phyloP scores from a whole-genome alignment of 495 filamentous ascomycete species.

The Podospora pseudoanserina region DNA sequence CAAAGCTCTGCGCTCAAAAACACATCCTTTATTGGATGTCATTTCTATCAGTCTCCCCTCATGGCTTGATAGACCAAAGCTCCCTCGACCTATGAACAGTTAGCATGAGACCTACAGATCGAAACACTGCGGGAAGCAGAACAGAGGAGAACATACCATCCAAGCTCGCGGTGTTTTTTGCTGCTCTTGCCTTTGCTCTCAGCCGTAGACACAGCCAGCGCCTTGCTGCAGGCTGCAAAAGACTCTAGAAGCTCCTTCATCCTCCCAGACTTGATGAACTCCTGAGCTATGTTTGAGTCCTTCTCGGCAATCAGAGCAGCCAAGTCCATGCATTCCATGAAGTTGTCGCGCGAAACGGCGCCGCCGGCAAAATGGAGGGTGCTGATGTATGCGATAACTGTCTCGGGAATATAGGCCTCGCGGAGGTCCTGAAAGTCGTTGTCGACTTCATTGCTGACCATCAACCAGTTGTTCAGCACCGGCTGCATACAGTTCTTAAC shows the following conservation, averaged over 20 bases:
- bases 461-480: slow-evolving; percentile 44
- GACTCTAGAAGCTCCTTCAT: slow-evolving; percentile 76
- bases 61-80: slow-evolving; percentile 48
- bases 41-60: not conserved
- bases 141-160: slow-evolving; percentile 47
- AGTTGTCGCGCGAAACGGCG: slow-evolving; percentile 57
- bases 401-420: slow-evolving; percentile 73
- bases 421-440: slow-evolving; percentile 55
- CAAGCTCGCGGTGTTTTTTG: slow-evolving; percentile 52
- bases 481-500: slow-evolving; percentile 45
- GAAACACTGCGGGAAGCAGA: slow-evolving; percentile 31
- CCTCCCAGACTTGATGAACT: slow-evolving; percentile 60
- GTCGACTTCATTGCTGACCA: slow-evolving; percentile 34
- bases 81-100: slow-evolving; percentile 33
- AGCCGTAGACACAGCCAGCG: slow-evolving; percentile 62
- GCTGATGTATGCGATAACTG: slow-evolving; percentile 74
- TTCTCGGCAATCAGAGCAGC: slow-evolving; percentile 62
- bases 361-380: slow-evolving; percentile 67
- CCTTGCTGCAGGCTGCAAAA: slow-evolving; percentile 69
- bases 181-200: slow-evolving; percentile 44
- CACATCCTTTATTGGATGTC: not conserved
- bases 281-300: slow-evolving; percentile 60
- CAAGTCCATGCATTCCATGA: slow-evolving; percentile 76
- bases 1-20: not conserved
- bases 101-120: not conserved